Evolutionary conservation across 1,284 basidiomycete species (phyloP), one percentile per base, ranked within the genome.

Genomic region (Bothia castanella): DNA sequence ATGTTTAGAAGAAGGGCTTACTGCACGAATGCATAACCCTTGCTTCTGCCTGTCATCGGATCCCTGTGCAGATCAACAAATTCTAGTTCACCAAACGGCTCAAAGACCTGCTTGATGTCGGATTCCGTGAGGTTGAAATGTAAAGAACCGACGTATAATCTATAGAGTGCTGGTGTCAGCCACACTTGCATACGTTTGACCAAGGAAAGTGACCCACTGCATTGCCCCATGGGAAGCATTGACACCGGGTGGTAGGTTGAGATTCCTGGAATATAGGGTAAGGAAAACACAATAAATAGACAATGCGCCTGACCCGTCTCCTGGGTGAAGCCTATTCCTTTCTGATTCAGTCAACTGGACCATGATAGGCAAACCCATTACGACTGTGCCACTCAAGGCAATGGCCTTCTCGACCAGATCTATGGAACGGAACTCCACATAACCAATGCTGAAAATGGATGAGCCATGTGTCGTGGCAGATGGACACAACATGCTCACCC

Each of bases 21-120:
- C 85, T 99, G 97, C 38, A 99, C 89, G 68, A 99, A 99, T 25
- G 92, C 94, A 68, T 97, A 98, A 34, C 97, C 97, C 71, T 98
- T 98, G 73, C 92, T 95, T 63, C 92, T 85, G 38, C 95, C 94
- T 36, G 92, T 95, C 75, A 80, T 84, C 8, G 90, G 87, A 70
- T 97, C 94, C 63, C 87, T 83, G 71, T 98, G 96, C 64, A 99
- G 81, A 76, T 99, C 96, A 66, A 99, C 95, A 74, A 96, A 96
- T 71, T 96, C 95, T 59, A 99, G 80, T 71, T 92, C 89, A 60
- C 96, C 96, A 69, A 99, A 99, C 5, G 96, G 94, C 68, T 96
- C 93, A 71, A 99, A 99, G 58, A 99, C 96, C 78, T 97, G 90
- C 70, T 89, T 91, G 71, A 99, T 89, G 76, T 99, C 95, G 59